phyloP scores from a whole-genome alignment of 768 basidiomycete species.

The Suillus plorans region DNA sequence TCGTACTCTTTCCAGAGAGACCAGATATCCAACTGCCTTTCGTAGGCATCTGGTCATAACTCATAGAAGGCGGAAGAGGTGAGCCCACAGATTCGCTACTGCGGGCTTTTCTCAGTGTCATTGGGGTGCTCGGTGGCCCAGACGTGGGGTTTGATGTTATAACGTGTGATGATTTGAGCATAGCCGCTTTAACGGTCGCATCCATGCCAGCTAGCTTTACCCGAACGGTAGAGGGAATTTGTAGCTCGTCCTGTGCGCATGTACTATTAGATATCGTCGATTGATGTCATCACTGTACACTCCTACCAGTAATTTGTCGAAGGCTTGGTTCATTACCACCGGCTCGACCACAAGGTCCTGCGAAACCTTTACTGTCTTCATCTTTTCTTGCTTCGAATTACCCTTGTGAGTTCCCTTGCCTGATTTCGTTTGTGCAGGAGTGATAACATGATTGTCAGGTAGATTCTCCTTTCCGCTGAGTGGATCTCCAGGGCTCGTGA shows the following conservation, averaged over 20 bases:
- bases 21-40: conserved; percentile 24
- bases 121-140: conserved; percentile 46
- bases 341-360: conserved; percentile 36
- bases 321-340: conserved; percentile 61
- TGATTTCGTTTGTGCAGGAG: conserved; percentile 31
- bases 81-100: conserved; percentile 72
- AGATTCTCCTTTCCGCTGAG: conserved; percentile 69
- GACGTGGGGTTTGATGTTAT: conserved; percentile 44
- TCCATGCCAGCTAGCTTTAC: conserved; percentile 83
- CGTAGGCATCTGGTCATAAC: conserved; percentile 33
- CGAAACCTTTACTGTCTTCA: conserved; percentile 42
- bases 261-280: conserved; percentile 6
- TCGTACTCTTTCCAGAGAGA: conserved; percentile 31
- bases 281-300: not conserved
- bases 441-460: conserved; percentile 38
- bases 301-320: conserved; percentile 79
- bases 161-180: conserved; percentile 83
- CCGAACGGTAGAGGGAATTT: conserved; percentile 77
- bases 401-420: conserved; percentile 22
- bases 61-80: conserved; percentile 42
- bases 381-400: conserved; percentile 41
- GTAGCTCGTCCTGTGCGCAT: conserved; percentile 72
- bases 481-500: conserved; percentile 52
- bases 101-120: conserved; percentile 62
- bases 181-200: conserved; percentile 82